phyloP scores from a whole-genome alignment of 2,329 filamentous ascomycete genomes.

The Alternaria metachromatica region DNA sequence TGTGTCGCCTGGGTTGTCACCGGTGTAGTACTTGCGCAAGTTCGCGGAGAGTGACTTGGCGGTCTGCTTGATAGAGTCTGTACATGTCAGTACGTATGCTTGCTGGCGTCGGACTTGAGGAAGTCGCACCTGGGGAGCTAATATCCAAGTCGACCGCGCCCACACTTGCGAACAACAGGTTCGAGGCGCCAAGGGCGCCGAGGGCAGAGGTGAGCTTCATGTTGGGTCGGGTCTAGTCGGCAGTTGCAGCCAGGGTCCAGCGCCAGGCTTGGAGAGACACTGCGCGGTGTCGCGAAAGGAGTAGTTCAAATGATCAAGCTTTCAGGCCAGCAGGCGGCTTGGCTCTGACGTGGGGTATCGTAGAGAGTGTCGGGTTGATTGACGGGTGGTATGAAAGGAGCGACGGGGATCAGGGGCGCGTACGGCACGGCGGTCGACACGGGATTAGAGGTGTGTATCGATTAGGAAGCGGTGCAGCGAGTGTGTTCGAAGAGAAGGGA shows the following conservation, averaged over 20 bases:
- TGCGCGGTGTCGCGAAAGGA: conserved; percentile 1
- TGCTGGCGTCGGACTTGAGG: not conserved
- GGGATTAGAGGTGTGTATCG: not conserved
- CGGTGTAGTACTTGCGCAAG: conserved; percentile 69
- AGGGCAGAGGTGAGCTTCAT: conserved; percentile 47
- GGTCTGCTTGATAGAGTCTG: conserved; percentile 68
- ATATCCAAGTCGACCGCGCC: conserved; percentile 43
- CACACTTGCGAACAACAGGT: conserved; percentile 39
- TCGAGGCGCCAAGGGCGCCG: conserved; percentile 40
- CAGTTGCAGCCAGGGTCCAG: conserved; percentile 29
- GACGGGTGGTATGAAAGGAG: conserved; percentile 39
- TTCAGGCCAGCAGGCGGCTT: not conserved
- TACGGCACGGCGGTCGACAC: conserved; percentile 7
- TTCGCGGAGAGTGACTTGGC: conserved; percentile 67
- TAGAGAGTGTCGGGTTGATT: conserved; percentile 18
- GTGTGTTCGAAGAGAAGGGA: conserved; percentile 13
- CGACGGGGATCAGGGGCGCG: conserved; percentile 29
- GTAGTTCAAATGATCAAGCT: not conserved
- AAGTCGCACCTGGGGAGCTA: conserved; percentile 33
- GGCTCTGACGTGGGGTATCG: conserved; percentile 9
- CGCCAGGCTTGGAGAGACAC: conserved; percentile 28
- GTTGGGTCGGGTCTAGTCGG: conserved; percentile 13
- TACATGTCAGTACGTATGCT: conserved; percentile 16
- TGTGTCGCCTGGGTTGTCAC: conserved; percentile 65
- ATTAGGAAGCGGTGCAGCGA: conserved; percentile 17